These are phyloP conservation scores for Curvularia spicifera DNA, from an alignment of 2,329 filamentous ascomycete species.

Conservation along the genomic window DNA sequence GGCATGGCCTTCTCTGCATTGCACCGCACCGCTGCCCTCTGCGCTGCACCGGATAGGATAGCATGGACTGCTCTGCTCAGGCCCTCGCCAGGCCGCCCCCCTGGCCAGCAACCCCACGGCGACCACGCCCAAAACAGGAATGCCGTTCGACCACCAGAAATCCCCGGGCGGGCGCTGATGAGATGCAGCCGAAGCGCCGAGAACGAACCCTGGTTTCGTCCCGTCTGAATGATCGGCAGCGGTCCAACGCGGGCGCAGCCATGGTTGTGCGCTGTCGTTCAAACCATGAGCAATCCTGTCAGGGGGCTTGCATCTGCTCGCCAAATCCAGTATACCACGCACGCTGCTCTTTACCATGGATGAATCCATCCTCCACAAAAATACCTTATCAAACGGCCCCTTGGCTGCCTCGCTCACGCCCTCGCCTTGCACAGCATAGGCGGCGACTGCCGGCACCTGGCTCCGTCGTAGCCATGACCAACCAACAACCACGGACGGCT, in stretches of 20 bases:
- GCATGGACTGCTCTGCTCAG: constrained; percentile 20
- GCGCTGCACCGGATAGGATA: too few species aligned
- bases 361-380: constrained; percentile 14
- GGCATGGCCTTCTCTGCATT: neutral
- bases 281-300: constrained; percentile 41
- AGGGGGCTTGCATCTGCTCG: constrained; percentile 41
- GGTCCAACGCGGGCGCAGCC: constrained; percentile 40
- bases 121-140: constrained; percentile 41
- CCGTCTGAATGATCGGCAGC: constrained; percentile 48
- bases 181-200: constrained; percentile 48
- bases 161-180: constrained; percentile 42
- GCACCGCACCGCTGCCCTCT: neutral
- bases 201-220: constrained; percentile 39
- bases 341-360: constrained; percentile 15
- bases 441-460: neutral
- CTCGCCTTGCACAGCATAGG: neutral
- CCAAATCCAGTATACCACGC: constrained; percentile 30
- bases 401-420: constrained; percentile 20
- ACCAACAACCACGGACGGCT: neutral
- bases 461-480: neutral
- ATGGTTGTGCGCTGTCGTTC: constrained; percentile 31
- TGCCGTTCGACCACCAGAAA: constrained; percentile 47
- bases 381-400: constrained; percentile 26
- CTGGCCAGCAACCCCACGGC: constrained; percentile 35
- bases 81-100: constrained; percentile 20